These are phyloP conservation scores for Russula ochroleuca DNA, from an alignment of 768 basidiomycete species.

Conservation along the genomic window DNA sequence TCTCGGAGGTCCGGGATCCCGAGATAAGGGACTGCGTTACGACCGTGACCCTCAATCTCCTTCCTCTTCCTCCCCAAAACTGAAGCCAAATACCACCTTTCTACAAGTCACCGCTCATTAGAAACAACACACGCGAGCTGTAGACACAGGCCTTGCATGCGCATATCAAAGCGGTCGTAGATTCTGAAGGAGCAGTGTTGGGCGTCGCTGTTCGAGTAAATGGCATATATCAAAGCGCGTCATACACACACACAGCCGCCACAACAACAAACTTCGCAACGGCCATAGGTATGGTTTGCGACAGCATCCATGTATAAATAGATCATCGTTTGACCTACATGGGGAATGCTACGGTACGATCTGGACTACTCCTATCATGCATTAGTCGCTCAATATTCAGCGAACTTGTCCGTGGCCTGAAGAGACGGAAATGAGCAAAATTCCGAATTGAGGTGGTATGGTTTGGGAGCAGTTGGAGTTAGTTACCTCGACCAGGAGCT, in stretches of 20 bases:
- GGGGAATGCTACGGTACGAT: not conserved
- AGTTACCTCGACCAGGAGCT: slow-evolving; percentile 63
- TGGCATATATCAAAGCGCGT: not conserved
- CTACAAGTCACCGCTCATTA: too few species aligned
- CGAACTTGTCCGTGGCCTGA: slow-evolving; percentile 46
- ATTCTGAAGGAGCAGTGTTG: not conserved
- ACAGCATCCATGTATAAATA: not conserved
- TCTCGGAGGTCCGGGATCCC: too few species aligned
- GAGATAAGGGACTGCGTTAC: too few species aligned
- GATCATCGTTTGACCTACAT: not conserved
- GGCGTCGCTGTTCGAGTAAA: not conserved
- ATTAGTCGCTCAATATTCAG: slow-evolving; percentile 32
- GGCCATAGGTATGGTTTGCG: not conserved
- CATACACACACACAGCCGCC: not conserved
- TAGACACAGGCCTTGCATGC: too few species aligned
- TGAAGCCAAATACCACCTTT: too few species aligned
- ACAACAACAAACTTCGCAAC: not conserved
- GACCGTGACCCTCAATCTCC: too few species aligned
- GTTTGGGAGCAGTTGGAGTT: too few species aligned
- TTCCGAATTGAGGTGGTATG: not conserved
- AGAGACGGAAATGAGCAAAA: slow-evolving; percentile 1
- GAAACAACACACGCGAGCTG: too few species aligned
- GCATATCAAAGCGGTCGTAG: not conserved
- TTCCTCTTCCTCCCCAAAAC: too few species aligned
- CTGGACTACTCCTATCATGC: not conserved